These are phyloP conservation scores for Podaxis sp. DNA, from an alignment of 768 basidiomycete genomes.

Conservation along the genomic window DNA sequence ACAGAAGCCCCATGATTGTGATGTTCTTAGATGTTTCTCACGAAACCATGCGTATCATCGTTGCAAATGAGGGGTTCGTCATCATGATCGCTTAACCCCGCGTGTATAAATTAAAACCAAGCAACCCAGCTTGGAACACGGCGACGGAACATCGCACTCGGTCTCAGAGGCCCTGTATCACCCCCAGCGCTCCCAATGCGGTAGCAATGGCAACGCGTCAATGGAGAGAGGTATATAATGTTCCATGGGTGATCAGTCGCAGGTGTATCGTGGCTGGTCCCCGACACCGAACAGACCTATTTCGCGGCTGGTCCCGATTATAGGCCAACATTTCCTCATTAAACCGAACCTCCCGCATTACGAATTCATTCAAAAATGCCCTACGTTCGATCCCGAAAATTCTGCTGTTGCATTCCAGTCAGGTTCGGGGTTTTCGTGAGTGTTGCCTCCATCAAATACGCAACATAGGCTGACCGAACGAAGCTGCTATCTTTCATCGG, in stretches of 20 bases:
- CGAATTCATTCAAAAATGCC: conserved; percentile 40
- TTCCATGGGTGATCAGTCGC: background rate
- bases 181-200: background rate
- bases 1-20: too few species aligned
- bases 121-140: background rate
- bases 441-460: conserved; percentile 1
- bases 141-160: background rate
- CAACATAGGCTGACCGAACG: background rate
- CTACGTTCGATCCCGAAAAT: conserved; percentile 53
- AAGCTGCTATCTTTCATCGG: conserved; percentile 39
- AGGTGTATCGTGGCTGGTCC: conserved; percentile 35
- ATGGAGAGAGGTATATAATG: conserved; percentile 1
- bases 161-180: background rate
- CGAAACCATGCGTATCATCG: background rate
- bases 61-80: background rate
- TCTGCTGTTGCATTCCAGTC: conserved; percentile 68
- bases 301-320: conserved; percentile 12
- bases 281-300: conserved; percentile 27
- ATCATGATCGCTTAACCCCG: background rate
- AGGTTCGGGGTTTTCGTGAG: conserved; percentile 61
- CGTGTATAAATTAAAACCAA: background rate
- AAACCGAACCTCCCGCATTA: conserved; percentile 18
- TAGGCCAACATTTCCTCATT: conserved; percentile 20
- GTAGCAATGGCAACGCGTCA: background rate
- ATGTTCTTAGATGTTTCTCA: background rate